Evolutionary conservation across 1,284 basidiomycete genomes (phyloP), one percentile per base, ranked within the genome.

Genomic region (Volvariella volvacea): DNA sequence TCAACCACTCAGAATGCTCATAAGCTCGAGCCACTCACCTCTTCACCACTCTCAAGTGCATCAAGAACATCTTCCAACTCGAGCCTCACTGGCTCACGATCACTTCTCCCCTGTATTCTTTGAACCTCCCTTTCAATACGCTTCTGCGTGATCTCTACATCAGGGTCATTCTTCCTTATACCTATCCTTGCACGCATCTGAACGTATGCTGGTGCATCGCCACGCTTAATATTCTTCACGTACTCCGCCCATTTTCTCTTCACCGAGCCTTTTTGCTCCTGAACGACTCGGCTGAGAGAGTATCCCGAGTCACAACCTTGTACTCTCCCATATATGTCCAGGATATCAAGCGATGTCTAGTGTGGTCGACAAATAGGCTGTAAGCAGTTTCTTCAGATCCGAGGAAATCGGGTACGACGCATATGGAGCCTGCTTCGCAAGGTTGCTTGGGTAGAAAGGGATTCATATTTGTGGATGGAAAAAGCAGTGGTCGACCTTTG

Each of bases 291-390:
- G 44, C 28, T 2, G 45, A 40, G 37, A 58, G 40, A 10, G 22
- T 21, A 1, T 50, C 54, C 30, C 56, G 43, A 7, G 49, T 37
- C 8, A 37, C 30, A 19, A 50, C 51, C 12, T 43, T 38, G 41
- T 59, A 59, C 32, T 59, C 52, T 1, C 58, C 56, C 14, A 50
- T 49, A 39, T 59, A 59, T 30, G 50, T 45, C 46, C 47, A 44
- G n/a, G 33, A 9, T 15, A 45, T 40, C 20, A 45, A 43, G 4
- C 50, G 41, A n/a, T n/a, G n/a, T n/a, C n/a, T n/a, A n/a, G n/a
- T n/a, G n/a, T n/a, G n/a, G n/a, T n/a, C n/a, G n/a, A n/a, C n/a
- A 20, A 56, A 50, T 1, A 55, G 45, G 10, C 50, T 52, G 50
- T 54, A 58, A 0, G 45, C 43, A 14, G 47, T 43, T 20, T 49